Conservation (phyloP, 306 rosid species). For the Acacia confusa region DNA sequence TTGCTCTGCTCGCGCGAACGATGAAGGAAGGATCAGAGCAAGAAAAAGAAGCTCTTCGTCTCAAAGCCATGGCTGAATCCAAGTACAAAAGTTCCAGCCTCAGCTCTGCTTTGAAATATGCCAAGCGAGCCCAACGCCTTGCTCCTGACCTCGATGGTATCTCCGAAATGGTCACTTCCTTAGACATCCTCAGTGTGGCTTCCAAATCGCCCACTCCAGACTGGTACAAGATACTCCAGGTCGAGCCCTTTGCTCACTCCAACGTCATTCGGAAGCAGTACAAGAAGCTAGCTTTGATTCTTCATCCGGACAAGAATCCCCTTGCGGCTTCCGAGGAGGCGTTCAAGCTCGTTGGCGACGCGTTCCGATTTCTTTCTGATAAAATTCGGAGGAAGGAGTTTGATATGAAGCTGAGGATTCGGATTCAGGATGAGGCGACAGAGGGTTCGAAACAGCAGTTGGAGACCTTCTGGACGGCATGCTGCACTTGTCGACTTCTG, state of each 20-base stretch:
- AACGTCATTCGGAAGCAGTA: constrained; percentile 60
- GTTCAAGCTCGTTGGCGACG: constrained; percentile 71
- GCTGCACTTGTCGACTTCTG: constrained; percentile 68
- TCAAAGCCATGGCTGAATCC: constrained; percentile 50
- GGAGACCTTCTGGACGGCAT: constrained; percentile 80
- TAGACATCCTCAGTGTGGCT: constrained; percentile 51
- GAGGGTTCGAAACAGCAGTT: constrained; percentile 1
- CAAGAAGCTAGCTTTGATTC: constrained; percentile 64
- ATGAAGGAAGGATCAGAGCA: constrained; percentile 43
- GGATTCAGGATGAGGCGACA: constrained; percentile 57
- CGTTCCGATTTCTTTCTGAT: constrained; percentile 66
- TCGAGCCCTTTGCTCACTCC: constrained; percentile 61
- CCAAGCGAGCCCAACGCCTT: constrained; percentile 57
- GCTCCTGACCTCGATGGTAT: constrained; percentile 51
- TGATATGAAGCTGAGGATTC: constrained; percentile 59
- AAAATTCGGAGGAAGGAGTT: constrained; percentile 56
- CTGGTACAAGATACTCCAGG: constrained; percentile 66
- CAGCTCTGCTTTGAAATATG: constrained; percentile 67
- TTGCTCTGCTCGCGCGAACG: neutral
- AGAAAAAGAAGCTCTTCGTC: constrained; percentile 47
- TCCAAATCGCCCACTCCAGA: constrained; percentile 26
- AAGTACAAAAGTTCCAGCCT: constrained; percentile 51
- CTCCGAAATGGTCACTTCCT: constrained; percentile 60
- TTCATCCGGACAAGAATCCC: constrained; percentile 73
- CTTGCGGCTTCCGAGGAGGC: constrained; percentile 66